phyloP scores from a whole-genome alignment of 2,329 filamentous ascomycete genomes.

The Claviceps spartinae region DNA sequence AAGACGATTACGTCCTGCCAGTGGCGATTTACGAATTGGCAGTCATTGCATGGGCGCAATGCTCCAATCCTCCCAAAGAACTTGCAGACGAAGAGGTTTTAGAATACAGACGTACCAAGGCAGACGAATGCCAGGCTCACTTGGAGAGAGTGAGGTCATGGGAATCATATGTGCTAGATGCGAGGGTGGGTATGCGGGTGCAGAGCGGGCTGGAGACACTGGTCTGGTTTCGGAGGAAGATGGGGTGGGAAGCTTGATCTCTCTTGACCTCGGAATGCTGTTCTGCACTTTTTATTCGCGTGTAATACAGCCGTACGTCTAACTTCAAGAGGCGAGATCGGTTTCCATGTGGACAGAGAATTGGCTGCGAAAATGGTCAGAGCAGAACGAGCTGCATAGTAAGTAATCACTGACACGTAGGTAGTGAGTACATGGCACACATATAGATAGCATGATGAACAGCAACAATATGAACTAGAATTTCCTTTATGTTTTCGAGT shows the following conservation, averaged over 20 bases:
- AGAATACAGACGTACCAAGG: constrained; percentile 30
- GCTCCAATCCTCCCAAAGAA: constrained; percentile 25
- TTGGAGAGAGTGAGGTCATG: constrained; percentile 55
- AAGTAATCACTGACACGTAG: too few species aligned
- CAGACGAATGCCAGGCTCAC: constrained; percentile 49
- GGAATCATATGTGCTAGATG: constrained; percentile 62
- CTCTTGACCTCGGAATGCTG: not conserved
- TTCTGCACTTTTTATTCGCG: too few species aligned
- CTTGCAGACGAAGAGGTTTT: constrained; percentile 18
- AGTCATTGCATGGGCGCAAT: constrained; percentile 65
- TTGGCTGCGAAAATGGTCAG: too few species aligned
- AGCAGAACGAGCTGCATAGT: too few species aligned
- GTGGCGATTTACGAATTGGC: constrained; percentile 78
- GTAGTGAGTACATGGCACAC: too few species aligned
- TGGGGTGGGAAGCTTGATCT: constrained; percentile 17
- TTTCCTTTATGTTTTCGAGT: not conserved
- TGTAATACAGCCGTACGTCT: too few species aligned
- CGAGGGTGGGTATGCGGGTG: constrained; percentile 59
- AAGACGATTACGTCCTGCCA: constrained; percentile 59
- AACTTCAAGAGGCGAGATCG: too few species aligned
- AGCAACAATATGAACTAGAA: not conserved
- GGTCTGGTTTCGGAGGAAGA: constrained; percentile 36
- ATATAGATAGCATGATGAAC: too few species aligned
- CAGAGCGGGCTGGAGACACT: constrained; percentile 56
- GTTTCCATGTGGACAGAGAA: too few species aligned